phyloP scores from a whole-genome alignment of 805 yeast genomes.

The Torulaspora microellipsoides region DNA sequence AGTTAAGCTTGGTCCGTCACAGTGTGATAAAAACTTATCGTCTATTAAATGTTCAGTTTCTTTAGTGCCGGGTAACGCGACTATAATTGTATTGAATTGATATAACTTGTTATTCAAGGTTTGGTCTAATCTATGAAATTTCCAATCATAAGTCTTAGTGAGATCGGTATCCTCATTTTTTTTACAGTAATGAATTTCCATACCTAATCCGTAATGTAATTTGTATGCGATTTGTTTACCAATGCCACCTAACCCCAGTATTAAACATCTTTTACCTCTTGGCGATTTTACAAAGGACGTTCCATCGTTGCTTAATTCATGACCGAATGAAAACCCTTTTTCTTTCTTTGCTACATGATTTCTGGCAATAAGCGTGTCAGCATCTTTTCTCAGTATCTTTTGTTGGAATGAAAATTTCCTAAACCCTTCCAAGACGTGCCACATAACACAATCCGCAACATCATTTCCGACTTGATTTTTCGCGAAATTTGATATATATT shows the following conservation, averaged over 20 bases:
- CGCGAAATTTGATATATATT: not conserved
- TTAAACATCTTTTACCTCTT: slow-evolving; percentile 46
- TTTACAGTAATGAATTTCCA: slow-evolving; percentile 55
- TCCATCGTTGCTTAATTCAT: slow-evolving; percentile 35
- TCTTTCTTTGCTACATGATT: slow-evolving; percentile 18
- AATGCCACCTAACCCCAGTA: slow-evolving; percentile 59
- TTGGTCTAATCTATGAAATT: slow-evolving; percentile 35
- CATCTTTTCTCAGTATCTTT: slow-evolving; percentile 27
- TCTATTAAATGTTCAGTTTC: slow-evolving; percentile 48
- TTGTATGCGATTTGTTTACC: slow-evolving; percentile 52
- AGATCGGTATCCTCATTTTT: slow-evolving; percentile 37
- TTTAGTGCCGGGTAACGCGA: slow-evolving; percentile 54
- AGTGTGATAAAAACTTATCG: slow-evolving; percentile 35
- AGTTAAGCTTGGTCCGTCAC: slow-evolving; percentile 19
- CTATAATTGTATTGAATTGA: slow-evolving; percentile 48
- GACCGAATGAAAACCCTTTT: slow-evolving; percentile 38
- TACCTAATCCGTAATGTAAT: slow-evolving; percentile 46
- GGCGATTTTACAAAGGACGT: slow-evolving; percentile 41
- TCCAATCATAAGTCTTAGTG: slow-evolving; percentile 30
- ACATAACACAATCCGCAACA: slow-evolving; percentile 61
- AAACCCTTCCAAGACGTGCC: slow-evolving; percentile 51
- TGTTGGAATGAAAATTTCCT: slow-evolving; percentile 45
- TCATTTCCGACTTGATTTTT: slow-evolving; percentile 50
- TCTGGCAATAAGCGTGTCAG: slow-evolving; percentile 43
- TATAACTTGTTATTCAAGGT: slow-evolving; percentile 34